Evolutionary conservation across 225 moss, liverwort and hornwort genomes (phyloP).

Genomic region (Rhytidiadelphus loreus): DNA sequence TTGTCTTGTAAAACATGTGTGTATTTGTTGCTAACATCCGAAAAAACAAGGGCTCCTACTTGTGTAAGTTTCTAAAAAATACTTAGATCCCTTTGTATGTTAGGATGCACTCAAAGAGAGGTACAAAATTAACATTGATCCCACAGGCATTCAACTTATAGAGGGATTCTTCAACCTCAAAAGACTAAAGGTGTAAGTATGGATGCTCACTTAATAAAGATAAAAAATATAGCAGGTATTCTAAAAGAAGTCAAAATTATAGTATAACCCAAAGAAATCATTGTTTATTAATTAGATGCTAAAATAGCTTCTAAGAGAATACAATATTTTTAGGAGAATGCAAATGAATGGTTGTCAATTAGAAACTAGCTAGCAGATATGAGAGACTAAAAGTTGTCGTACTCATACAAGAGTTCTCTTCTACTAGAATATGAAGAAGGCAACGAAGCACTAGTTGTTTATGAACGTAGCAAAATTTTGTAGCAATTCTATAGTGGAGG

Average conservation of each 20-base stretch:
- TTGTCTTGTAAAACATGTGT: no score
- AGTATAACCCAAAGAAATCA: not conserved
- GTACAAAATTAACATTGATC: not conserved
- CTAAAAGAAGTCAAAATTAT: not conserved
- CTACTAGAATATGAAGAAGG: no score
- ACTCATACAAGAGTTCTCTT: not conserved
- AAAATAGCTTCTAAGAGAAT: not conserved
- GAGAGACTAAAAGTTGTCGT: not conserved
- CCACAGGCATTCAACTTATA: accelerated
- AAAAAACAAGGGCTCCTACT: no score
- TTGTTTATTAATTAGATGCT: not conserved
- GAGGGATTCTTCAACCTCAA: not conserved
- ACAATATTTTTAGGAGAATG: not conserved
- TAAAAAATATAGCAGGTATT: not conserved
- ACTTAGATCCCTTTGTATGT: not conserved
- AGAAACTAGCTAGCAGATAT: not conserved
- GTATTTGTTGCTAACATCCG: no score
- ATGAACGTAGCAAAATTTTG: not conserved
- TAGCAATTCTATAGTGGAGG: accelerated
- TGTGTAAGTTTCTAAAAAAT: not conserved
- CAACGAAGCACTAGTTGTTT: not conserved
- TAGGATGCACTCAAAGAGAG: not conserved
- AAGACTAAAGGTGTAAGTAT: not conserved
- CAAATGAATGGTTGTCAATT: not conserved
- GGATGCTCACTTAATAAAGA: not conserved